Evolutionary conservation across 495 filamentous ascomycete species (phyloP).

Genomic region (Clohesyomyces aquaticus): DNA sequence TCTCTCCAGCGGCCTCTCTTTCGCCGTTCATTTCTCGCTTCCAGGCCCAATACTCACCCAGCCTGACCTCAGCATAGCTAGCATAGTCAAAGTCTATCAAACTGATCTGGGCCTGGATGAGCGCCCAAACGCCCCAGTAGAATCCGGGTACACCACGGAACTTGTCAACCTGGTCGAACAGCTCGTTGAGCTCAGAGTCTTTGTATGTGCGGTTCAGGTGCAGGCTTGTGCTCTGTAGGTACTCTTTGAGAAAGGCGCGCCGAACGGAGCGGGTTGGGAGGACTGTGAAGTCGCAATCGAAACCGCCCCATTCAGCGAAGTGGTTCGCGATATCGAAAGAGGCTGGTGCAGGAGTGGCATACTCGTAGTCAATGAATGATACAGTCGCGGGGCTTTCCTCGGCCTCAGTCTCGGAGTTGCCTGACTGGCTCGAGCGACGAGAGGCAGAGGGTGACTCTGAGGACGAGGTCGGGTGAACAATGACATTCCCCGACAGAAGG

Average conservation of each 20-base stretch:
- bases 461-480: conserved; percentile 64
- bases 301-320: conserved; percentile 97
- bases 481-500: conserved; percentile 92
- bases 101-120: conserved; percentile 94
- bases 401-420: conserved; percentile 48
- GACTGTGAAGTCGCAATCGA: conserved; percentile 86
- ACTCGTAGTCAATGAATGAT: conserved; percentile 96
- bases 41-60: conserved; percentile 98
- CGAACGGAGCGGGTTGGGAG: conserved; percentile 80
- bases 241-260: conserved; percentile 79
- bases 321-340: conserved; percentile 99
- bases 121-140: conserved; percentile 91
- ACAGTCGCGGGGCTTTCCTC: conserved; percentile 53
- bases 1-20: conserved; percentile 58
- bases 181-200: conserved; percentile 62
- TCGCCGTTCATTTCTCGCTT: conserved; percentile 69
- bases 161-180: conserved; percentile 79
- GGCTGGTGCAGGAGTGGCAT: conserved; percentile 84
- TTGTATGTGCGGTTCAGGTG: conserved; percentile 44
- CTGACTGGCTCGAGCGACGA: conserved; percentile 41
- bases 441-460: conserved; percentile 33
- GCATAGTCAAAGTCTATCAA: conserved; percentile 98
- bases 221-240: conserved; percentile 64
- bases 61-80: conserved; percentile 80
- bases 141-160: conserved; percentile 92